Percentiles rank a stretch among this genome's conserved stretches.
Evolutionary conservation across 2,329 filamentous ascomycete species (phyloP).

Genomic region (Ophiosphaerella narmari): DNA sequence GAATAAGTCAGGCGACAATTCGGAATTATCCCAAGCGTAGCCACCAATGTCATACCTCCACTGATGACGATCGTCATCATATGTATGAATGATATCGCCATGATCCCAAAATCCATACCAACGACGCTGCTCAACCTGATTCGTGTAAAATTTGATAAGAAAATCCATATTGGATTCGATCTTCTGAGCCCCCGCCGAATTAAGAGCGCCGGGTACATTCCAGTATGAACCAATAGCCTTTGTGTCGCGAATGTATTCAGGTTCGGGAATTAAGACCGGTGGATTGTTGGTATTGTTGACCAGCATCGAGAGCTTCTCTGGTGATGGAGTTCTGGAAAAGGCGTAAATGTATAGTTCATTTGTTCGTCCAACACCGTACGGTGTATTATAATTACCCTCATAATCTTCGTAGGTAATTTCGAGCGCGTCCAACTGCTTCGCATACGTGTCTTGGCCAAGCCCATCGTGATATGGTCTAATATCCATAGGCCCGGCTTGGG

Average conservation of each 20-base stretch:
- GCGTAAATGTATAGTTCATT: constrained; percentile 61
- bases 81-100: constrained; percentile 67
- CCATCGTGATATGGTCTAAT: constrained; percentile 63
- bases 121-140: constrained; percentile 60
- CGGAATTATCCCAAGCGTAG: constrained; percentile 69
- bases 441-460: constrained; percentile 60
- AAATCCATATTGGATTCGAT: constrained; percentile 62
- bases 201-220: constrained; percentile 49
- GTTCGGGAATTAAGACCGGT: constrained; percentile 56
- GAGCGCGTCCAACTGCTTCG: constrained; percentile 63
- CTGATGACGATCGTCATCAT: constrained; percentile 61
- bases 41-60: constrained; percentile 69
- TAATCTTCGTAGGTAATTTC: constrained; percentile 69
- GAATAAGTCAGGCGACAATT: constrained; percentile 66
- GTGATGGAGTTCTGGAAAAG: constrained; percentile 59
- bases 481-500: constrained; percentile 60
- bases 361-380: constrained; percentile 62
- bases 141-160: constrained; percentile 60
- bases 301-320: constrained; percentile 52
- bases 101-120: constrained; percentile 70
- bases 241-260: constrained; percentile 57
- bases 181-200: constrained; percentile 26
- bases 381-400: constrained; percentile 59
- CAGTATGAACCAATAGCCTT: constrained; percentile 62
- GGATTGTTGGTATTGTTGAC: constrained; percentile 57